These are phyloP conservation scores for Durotheca rogersii DNA, from an alignment of 495 filamentous ascomycete genomes.

Conservation along the genomic window DNA sequence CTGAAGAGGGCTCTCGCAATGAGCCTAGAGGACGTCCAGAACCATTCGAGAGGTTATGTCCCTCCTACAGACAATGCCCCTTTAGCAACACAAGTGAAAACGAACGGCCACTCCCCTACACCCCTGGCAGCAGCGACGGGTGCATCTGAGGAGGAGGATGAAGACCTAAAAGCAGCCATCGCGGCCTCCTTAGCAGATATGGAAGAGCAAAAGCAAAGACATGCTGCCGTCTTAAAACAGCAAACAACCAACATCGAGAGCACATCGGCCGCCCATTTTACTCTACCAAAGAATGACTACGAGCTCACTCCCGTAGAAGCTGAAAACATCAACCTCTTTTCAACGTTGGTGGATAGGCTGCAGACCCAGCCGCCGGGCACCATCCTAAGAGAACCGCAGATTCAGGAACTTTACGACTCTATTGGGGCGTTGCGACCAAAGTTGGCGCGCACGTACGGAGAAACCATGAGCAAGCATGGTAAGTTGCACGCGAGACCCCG, in stretches of 20 bases:
- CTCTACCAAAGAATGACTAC: conserved; percentile 81
- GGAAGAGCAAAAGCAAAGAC: conserved; percentile 94
- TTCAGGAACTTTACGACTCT: conserved; percentile 96
- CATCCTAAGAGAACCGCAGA: conserved; percentile 91
- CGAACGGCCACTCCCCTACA: conserved; percentile 45
- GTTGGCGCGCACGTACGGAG: conserved; percentile 91
- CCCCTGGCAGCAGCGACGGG: too few relatives aligned
- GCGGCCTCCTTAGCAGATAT: conserved; percentile 95
- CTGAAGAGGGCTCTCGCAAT: conserved; percentile 89
- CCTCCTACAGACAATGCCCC: conserved; percentile 42
- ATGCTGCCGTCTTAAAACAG: conserved; percentile 77
- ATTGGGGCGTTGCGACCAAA: conserved; percentile 91
- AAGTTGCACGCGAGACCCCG: conserved; percentile 33
- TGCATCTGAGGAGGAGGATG: conserved; percentile 77
- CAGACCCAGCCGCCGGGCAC: conserved; percentile 95
- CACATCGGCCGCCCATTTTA: conserved; percentile 42
- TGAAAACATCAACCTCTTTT: conserved; percentile 96
- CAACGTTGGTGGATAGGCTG: conserved; percentile 89
- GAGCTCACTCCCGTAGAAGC: conserved; percentile 92
- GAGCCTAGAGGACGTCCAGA: conserved; percentile 91
- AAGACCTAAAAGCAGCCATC: conserved; percentile 92
- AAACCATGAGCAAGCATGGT: conserved; percentile 99
- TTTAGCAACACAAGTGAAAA: conserved; percentile 30
- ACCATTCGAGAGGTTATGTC: conserved; percentile 50
- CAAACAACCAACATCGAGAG: conserved; percentile 53